phyloP scores from a whole-genome alignment of 2,329 filamentous ascomycete genomes.

The Hymenotorrendiella dingleyae region DNA sequence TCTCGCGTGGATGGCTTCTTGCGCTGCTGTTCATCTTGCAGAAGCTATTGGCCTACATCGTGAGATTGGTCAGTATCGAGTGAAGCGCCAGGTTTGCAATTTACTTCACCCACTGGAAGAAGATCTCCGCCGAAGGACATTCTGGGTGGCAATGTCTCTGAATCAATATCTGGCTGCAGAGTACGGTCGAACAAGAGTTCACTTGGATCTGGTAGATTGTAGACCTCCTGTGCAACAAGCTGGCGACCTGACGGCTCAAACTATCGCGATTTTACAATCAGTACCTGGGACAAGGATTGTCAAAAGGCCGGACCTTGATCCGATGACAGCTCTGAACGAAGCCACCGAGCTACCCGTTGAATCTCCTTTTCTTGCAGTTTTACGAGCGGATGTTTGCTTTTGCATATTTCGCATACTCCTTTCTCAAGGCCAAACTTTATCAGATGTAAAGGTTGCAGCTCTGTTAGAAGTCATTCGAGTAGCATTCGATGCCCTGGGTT shows the following conservation, averaged over 20 bases:
- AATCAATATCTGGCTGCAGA: constrained; percentile 19
- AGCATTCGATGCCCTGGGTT: constrained; percentile 13
- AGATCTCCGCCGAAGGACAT: constrained; percentile 16
- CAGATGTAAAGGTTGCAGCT: not conserved
- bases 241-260: constrained; percentile 13
- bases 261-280: constrained; percentile 14
- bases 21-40: constrained; percentile 24
- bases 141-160: constrained; percentile 18
- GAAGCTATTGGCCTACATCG: constrained; percentile 27
- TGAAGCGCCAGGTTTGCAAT: constrained; percentile 7
- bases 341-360: constrained; percentile 1
- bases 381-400: constrained; percentile 17
- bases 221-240: constrained; percentile 3
- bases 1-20: constrained; percentile 24
- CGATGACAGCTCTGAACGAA: not conserved
- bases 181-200: constrained; percentile 19
- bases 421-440: constrained; percentile 5
- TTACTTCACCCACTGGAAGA: constrained; percentile 8
- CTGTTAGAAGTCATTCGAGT: constrained; percentile 14
- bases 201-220: constrained; percentile 14
- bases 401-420: constrained; percentile 16
- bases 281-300: constrained; percentile 3
- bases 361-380: constrained; percentile 8
- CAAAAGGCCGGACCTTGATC: not conserved
- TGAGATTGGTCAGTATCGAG: constrained; percentile 16